phyloP scores from a whole-genome alignment of 2,329 filamentous ascomycete genomes.

The Xylariaceae sp. region DNA sequence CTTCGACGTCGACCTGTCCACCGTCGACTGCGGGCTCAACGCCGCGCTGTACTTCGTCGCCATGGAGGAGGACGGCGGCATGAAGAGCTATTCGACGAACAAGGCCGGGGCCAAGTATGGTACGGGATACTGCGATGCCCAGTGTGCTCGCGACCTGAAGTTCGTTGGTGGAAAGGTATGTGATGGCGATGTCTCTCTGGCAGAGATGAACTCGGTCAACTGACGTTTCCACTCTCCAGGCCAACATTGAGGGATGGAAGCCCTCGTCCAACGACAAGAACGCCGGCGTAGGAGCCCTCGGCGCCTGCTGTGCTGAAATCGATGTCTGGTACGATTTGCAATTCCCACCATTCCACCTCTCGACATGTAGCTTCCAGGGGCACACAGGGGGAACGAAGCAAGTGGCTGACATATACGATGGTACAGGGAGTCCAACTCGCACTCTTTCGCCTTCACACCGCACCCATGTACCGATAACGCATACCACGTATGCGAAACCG shows the following conservation, averaged over 20 bases:
- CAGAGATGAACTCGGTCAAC: too few relatives aligned
- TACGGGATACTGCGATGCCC: constrained; percentile 50
- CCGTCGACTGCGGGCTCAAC: constrained; percentile 56
- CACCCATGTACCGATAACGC: constrained; percentile 50
- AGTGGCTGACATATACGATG: too few relatives aligned
- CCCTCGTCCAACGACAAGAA: constrained; percentile 44
- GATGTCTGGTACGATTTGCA: constrained; percentile 43
- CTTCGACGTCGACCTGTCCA: constrained; percentile 60
- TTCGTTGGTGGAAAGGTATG: constrained; percentile 40
- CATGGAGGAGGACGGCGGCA: constrained; percentile 52
- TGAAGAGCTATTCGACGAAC: constrained; percentile 41
- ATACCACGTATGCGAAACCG: constrained; percentile 40
- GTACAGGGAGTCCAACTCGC: constrained; percentile 47
- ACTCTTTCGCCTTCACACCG: constrained; percentile 55
- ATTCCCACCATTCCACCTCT: too few relatives aligned
- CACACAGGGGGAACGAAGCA: too few relatives aligned
- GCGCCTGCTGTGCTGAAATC: constrained; percentile 57
- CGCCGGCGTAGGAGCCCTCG: constrained; percentile 42
- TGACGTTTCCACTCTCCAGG: constrained; percentile 3
- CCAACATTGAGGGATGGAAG: constrained; percentile 41
- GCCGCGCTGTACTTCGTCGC: constrained; percentile 54
- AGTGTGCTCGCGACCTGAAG: constrained; percentile 44
- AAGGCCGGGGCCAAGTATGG: constrained; percentile 49
- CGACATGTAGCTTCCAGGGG: too few relatives aligned
- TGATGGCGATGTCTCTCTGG: too few relatives aligned